Conservation (phyloP, 331 rosid genomes). For the Quercus phellos region DNA sequence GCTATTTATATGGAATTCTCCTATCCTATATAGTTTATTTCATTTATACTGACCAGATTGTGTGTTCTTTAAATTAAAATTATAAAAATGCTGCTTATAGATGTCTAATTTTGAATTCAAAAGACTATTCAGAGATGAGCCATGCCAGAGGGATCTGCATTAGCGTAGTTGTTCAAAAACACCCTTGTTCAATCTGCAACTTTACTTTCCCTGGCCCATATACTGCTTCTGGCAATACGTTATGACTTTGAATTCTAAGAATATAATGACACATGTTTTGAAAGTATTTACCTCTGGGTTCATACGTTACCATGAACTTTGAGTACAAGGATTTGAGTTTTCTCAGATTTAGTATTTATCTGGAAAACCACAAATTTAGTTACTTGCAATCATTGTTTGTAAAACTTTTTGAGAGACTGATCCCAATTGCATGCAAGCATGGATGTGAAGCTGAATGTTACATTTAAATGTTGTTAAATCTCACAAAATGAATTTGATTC, state of each 20-base stretch:
- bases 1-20: too few relatives aligned
- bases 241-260: too few relatives aligned
- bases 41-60: too few relatives aligned
- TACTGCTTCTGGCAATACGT: too few relatives aligned
- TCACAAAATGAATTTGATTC: neutral
- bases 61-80: too few relatives aligned
- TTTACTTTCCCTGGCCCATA: neutral
- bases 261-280: too few relatives aligned
- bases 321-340: neutral
- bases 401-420: neutral
- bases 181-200: neutral
- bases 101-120: neutral
- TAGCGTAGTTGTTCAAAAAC: neutral
- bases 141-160: neutral
- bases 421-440: neutral
- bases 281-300: too few relatives aligned
- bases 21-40: too few relatives aligned
- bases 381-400: neutral
- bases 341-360: neutral
- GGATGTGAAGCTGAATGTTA: neutral
- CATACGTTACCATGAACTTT: neutral
- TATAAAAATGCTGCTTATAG: neutral
- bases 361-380: neutral
- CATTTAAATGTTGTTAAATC: neutral
- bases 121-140: neutral